Base-by-base conservation (phyloP, 2,329 filamentous ascomycete species). In the Ustulina deusta region DNA sequence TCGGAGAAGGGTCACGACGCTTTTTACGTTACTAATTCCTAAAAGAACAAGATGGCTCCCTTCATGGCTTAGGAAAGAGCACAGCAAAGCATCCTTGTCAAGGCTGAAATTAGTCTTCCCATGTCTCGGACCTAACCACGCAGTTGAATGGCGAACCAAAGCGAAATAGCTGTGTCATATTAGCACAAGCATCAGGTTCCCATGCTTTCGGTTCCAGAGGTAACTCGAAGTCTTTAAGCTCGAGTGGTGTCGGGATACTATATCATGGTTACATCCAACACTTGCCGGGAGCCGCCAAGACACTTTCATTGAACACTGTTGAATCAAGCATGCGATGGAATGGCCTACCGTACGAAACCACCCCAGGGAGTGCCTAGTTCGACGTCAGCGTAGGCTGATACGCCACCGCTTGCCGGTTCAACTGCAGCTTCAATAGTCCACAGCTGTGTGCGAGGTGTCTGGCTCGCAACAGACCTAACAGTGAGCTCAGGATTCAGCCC, bases 61-160 rank as follows among this genome's bases (percentile, higher is more conserved):
- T 71, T 91, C 83, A 0, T 83, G 78, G 27, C 89, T 90, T 25
- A 97, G 81, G 73, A 97, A 97, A 0, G 93, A 92, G 66, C 90
- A 89, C 20, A 97, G 77, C 1, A 97, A 80, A 1, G 89, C 93
- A 74, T 97, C 92, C 73, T 94, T 92, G 68, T 93, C 91, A 4
- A 94, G 82, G 4, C 82, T 81, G 64, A 97, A 91, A 0, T 81
- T 81, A 3, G 82, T 79, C 69, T 87, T 89, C 13, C 94, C 94
- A 77, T 97, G 94, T 44, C 93, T 85, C n/a, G 95, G 95, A 7
- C 91, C 93, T 11, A 97, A 82, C 95, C 95, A 98, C 1, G 94
- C 91, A 38, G 86, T 87, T 89, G 90, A 96, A 3, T 93, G 83
- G 20, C 94, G 89, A 5, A 97, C 90, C 13, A 97, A 81, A 7